These are phyloP conservation scores for Acanthamoeba quina DNA, from an alignment of 208 protist genomes.

Conservation along the genomic window DNA sequence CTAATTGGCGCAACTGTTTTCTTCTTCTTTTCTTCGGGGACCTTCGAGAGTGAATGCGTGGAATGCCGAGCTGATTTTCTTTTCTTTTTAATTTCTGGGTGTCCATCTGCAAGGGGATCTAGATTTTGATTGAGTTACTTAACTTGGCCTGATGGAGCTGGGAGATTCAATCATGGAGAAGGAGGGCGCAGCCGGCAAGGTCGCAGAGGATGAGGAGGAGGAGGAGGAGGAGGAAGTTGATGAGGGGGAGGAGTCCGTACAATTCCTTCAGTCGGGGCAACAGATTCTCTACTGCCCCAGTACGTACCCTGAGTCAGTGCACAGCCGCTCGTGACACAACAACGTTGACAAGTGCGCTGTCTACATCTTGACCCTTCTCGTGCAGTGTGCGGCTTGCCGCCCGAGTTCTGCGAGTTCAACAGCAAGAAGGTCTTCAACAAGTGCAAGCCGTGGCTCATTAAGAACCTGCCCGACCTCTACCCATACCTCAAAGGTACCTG, in stretches of 20 bases:
- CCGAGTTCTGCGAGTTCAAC: constrained; percentile 69
- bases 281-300: constrained; percentile 50
- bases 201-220: neutral
- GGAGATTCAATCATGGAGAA: neutral
- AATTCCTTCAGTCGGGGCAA: neutral
- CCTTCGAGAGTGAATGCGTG: neutral
- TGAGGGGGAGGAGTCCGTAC: neutral
- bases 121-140: neutral
- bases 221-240: neutral
- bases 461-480: constrained; percentile 59
- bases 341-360: too few species aligned
- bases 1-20: neutral
- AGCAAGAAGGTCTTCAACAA: constrained; percentile 66
- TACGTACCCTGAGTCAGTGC: neutral
- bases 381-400: constrained; percentile 63
- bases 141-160: neutral
- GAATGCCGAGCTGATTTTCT: neutral
- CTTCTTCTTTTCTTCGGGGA: neutral
- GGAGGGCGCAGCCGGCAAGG: neutral
- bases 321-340: too few species aligned
- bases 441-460: constrained; percentile 69
- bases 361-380: neutral
- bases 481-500: constrained; percentile 20
- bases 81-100: neutral
- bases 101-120: too few species aligned